Conservation (phyloP, 306 rosid genomes). For the Cicer yamashitae region DNA sequence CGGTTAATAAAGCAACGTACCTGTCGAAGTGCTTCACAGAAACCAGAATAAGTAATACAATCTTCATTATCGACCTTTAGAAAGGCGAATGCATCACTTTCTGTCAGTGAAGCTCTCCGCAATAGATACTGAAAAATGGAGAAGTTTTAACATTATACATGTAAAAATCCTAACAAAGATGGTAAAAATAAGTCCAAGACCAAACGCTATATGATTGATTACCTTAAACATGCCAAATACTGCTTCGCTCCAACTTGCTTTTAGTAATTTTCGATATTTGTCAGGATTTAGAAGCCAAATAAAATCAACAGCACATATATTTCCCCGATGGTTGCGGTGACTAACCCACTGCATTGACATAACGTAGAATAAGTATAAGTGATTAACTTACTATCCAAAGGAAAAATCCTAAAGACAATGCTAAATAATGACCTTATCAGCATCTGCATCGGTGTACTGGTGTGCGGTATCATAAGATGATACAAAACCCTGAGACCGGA, state of each 20-base stretch:
- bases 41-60: conserved; percentile 68
- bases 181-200: conserved; percentile 17
- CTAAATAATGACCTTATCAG: conserved; percentile 71
- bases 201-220: not conserved
- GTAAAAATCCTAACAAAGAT: conserved; percentile 23
- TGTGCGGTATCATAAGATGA: conserved; percentile 96
- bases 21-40: conserved; percentile 79
- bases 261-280: conserved; percentile 66
- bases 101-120: conserved; percentile 68
- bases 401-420: not conserved
- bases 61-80: conserved; percentile 74
- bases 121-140: conserved; percentile 65
- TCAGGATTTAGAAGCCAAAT: conserved; percentile 93
- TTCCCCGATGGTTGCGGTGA: conserved; percentile 95
- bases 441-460: conserved; percentile 88
- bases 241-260: conserved; percentile 83
- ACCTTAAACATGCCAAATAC: conserved; percentile 91
- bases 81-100: conserved; percentile 71
- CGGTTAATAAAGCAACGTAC: conserved; percentile 42
- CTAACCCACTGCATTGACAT: conserved; percentile 84
- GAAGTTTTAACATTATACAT: conserved; percentile 16
- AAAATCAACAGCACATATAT: conserved; percentile 95
- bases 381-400: conserved; percentile 1
- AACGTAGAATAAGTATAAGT: conserved; percentile 31
- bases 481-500: conserved; percentile 90